Conservation (phyloP, 2,329 filamentous ascomycete genomes). For the Orbilia brochopaga region DNA sequence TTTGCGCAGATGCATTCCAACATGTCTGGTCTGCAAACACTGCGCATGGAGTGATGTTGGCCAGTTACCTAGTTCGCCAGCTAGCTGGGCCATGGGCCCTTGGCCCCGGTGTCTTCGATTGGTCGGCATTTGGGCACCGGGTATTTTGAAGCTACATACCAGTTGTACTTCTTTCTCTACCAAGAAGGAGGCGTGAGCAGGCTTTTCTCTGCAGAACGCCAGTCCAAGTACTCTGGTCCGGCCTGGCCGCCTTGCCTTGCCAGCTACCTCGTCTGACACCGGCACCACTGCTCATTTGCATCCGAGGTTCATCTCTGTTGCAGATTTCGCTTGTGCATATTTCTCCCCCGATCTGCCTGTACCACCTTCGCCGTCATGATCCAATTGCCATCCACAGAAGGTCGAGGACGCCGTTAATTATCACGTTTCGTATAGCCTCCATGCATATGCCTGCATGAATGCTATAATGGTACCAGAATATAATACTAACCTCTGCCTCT, state of each 20-base stretch:
- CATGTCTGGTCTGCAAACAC: no score
- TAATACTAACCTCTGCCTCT: no score
- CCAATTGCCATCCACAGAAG: no score
- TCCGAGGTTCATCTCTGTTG: not conserved
- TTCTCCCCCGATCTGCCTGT: not conserved
- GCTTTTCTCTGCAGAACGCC: not conserved
- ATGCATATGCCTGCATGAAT: not conserved
- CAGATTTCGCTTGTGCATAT: no score
- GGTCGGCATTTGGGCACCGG: not conserved
- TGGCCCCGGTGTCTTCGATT: not conserved
- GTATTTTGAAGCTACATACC: not conserved
- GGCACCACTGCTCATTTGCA: not conserved
- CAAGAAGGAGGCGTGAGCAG: not conserved
- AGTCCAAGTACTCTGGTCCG: no score
- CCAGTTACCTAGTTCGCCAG: no score
- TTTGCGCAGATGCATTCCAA: no score
- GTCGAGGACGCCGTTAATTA: no score
- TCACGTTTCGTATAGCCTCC: not conserved
- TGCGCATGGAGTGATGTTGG: no score
- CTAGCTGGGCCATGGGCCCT: not conserved
- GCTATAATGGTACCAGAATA: no score
- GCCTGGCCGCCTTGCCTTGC: no score
- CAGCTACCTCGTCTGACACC: not conserved
- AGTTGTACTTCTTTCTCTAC: no score
- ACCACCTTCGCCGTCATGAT: not conserved